Base-by-base conservation (phyloP, 345 rosid genomes). In the Bruguiera parviflora region DNA sequence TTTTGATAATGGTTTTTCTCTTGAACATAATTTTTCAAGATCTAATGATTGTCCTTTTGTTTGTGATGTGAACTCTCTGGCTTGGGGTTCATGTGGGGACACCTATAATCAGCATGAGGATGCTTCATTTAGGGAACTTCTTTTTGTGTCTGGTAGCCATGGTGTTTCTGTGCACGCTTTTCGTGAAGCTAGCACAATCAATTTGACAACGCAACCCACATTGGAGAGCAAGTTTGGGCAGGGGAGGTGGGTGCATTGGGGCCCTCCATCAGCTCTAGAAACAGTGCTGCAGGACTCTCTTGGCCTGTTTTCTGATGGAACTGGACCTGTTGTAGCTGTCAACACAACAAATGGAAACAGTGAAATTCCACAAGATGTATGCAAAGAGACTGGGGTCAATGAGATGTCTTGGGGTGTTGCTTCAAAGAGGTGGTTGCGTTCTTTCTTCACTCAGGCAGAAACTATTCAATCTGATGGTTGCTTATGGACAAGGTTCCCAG, bases 201-300 rank as follows among this genome's bases (percentile, higher is more conserved):
- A 64, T 75, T 82, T 76, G 71, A 39, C 43, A 35, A 57, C 71
- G 33, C 70, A 66, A 56, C 25, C 73, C 61, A 63, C 65, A 28
- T 56, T 69, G 70, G 85, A 81, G 66, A 84, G 76, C 67, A 84
- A 85, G 70, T 72, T 72, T 71, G 78, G 67, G 79, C 75, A 79
- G 68, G 99, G 98, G 73, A 80, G 86, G 72, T 95, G 98, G 99
- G 90, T 86, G 69, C 84, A 90, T 62, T 95, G 99, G 98, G 96
- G 97, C 43, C 96, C 99, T 76, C 71, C 67, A 28, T 67, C 79
- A 67, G 71, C 72, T 68, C 75, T 66, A 58, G 68, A 66, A 67
- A 22, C 33, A 15, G 69, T 10, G 58, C 68, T 29, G 24, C 68
- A 67, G 66, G 81, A 73, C 55, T 46, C 76, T 73, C 75, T 37